Evolutionary conservation across 2,329 filamentous ascomycete species (phyloP), one percentile per base, ranked within the genome.

Genomic region (Verticillium zaregamsianum): DNA sequence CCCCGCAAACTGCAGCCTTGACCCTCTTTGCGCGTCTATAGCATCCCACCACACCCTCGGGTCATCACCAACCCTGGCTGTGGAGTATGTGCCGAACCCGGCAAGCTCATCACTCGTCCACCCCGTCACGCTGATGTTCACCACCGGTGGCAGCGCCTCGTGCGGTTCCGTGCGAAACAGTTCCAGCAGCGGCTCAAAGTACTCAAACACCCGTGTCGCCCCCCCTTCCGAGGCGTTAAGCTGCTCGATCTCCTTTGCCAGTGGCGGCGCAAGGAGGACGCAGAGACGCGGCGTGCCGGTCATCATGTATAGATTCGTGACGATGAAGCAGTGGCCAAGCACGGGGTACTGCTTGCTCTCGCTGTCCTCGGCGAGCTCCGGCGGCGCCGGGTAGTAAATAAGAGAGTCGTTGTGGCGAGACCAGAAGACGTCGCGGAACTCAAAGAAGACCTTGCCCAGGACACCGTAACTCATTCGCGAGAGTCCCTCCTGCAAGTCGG

Each of bases 371-470:
- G 20, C 54, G n/a, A 60, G 37, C 8, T 25, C 35, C 11, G 59
- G 28, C 11, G 59, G 59, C 12, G 59, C 57, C 2, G 59, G 59
- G 37, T 32, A 60, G 28, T 57, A 60, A 8, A 59, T 28, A 20
- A 59, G 17, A 25, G n/a, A 28, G 35, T 60, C 59, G 37, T 60
- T 60, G n/a, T 60, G 52, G 8, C 25, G 39, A 7, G 59, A 60
- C 59, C 59, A 60, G 25, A 60, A 60, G 54, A 57, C 54, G 17
- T 60, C 59, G 23, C 25, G 3, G 25, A 60, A 60, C 59, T 60
- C 25, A 33, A 60, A 57, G 54, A 60, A 60, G 25, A 49, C 59
- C 6, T 60, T 60, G n/a, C 59, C 59, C 2, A 60, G 54, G 9
- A 33, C 15, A 5, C 59, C 52, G 14, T 57, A 57, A 23, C 59